Base-by-base conservation (phyloP, 148 eudicot species). In the Rhododendron simsii region DNA sequence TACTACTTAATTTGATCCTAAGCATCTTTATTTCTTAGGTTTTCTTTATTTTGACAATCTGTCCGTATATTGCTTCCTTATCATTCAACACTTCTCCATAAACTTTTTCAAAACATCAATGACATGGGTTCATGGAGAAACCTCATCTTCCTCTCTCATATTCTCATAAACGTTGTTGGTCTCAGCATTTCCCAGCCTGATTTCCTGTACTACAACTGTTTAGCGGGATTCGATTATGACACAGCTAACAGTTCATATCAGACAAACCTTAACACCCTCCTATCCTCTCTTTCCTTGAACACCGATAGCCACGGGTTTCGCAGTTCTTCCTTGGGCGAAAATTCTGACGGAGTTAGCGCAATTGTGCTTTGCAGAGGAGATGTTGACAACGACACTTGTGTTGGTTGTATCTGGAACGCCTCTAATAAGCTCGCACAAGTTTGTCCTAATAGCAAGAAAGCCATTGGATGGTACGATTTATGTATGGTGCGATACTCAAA, bases 231-330 rank as follows among this genome's bases (percentile, higher is more conserved):
- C 81, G 88, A 90, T 45, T 82, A 86, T 21, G 87, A 85, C 83
- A 80, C 86, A 4, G 15, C 21, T 20, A 85, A 86, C 15, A 87
- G 89, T 61, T 14, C 83, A 0, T 94, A 88, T 81, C 47, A 84
- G 30, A 20, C 84, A n/a, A 92, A 89, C 85, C 91, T 92, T 37
- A 81, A 92, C 84, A 51, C 88, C 57, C 78, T 86, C 71, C 85
- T 92, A 55, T 55, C 85, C 5, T 87, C 92, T 30, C 89, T 94
- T 63, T 71, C 92, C 79, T 53, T 90, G 2, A 86, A 91, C 81
- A 41, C 87, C n/a, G 11, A 86, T 26, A 77, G 71, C 67, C 57
- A 81, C 44, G 94, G 96, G 6, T 94, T 92, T 67, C 71, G 77
- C 90, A 53, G 65, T 37, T 50, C 90, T 30, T 85, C 69, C 69